These are phyloP conservation scores for Suhomyces sp. DNA, from an alignment of 805 yeast genomes.

Conservation along the genomic window DNA sequence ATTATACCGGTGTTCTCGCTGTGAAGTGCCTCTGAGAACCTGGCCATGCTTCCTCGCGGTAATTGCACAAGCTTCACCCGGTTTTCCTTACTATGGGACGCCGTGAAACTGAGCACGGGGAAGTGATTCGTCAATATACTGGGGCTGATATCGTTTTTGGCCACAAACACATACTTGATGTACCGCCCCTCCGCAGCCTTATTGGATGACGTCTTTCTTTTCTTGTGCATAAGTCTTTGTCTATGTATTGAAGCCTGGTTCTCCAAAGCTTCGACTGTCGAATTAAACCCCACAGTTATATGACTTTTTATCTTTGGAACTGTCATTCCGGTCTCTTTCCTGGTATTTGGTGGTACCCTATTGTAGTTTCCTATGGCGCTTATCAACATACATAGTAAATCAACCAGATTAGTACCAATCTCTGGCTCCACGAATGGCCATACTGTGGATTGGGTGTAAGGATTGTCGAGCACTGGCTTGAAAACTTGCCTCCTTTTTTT, in stretches of 20 bases:
- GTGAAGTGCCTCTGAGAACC: slow-evolving; percentile 29
- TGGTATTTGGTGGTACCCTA: slow-evolving; percentile 4
- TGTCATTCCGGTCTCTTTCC: slow-evolving; percentile 10
- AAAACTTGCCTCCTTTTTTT: slow-evolving; percentile 53
- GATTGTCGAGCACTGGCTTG: slow-evolving; percentile 64
- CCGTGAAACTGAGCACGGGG: slow-evolving; percentile 52
- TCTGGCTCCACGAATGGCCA: slow-evolving; percentile 44
- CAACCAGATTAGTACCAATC: slow-evolving; percentile 35
- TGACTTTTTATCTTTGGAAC: slow-evolving; percentile 22
- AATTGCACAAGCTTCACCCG: slow-evolving; percentile 59
- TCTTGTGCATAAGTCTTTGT: slow-evolving; percentile 9
- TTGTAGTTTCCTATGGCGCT: slow-evolving; percentile 29
- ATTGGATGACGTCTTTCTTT: neutral
- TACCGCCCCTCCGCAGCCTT: slow-evolving; percentile 3
- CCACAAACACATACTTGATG: slow-evolving; percentile 52
- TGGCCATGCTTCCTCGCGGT: slow-evolving; percentile 44
- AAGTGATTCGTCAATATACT: slow-evolving; percentile 51
- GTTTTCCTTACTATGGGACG: slow-evolving; percentile 27
- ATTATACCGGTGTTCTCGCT: slow-evolving; percentile 29
- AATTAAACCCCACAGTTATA: slow-evolving; percentile 52
- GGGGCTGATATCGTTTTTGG: slow-evolving; percentile 55
- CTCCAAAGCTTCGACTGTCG: slow-evolving; percentile 49
- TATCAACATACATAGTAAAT: slow-evolving; percentile 32
- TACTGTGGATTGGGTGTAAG: slow-evolving; percentile 47
- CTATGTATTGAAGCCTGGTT: slow-evolving; percentile 32